Percentiles rank a stretch among this genome's conserved stretches.
phyloP scores from a whole-genome alignment of 139 green algal species.

The Eudorina sp. region DNA sequence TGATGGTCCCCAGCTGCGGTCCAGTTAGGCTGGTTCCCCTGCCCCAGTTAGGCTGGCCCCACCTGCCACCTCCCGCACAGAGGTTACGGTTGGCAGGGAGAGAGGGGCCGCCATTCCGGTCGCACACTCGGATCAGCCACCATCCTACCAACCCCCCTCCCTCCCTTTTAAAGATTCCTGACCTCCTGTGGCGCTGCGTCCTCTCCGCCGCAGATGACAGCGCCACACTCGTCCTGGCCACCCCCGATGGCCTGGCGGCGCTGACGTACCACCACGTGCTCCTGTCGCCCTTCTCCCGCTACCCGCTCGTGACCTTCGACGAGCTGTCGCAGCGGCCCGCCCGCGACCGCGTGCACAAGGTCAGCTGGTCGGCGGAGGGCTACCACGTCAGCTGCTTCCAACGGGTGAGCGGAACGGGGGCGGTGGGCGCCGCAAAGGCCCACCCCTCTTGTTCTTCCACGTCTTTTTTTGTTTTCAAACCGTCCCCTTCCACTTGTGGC shows the following conservation, averaged over 20 bases:
- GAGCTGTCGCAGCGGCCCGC: constrained; percentile 2
- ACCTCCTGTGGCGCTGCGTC: too few species aligned
- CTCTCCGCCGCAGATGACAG: not conserved
- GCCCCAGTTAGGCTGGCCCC: too few species aligned
- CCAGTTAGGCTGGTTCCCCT: too few species aligned
- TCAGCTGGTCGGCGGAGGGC: constrained; percentile 21
- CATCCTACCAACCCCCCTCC: too few species aligned
- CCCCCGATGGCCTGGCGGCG: not conserved
- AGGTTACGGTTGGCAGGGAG: too few species aligned
- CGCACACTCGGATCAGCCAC: too few species aligned
- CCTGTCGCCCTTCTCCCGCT: constrained; percentile 10
- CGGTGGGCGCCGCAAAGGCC: not conserved
- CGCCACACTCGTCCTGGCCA: constrained; percentile 20
- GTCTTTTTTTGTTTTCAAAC: too few species aligned
- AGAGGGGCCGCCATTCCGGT: too few species aligned
- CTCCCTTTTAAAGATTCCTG: too few species aligned
- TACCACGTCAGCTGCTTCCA: constrained; percentile 27
- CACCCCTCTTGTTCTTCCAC: not conserved
- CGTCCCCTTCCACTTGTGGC: too few species aligned
- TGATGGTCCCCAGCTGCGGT: too few species aligned
- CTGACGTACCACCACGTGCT: constrained; percentile 32
- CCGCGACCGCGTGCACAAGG: not conserved
- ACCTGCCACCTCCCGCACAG: too few species aligned
- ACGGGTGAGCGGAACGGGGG: not conserved
- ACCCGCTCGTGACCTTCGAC: not conserved